phyloP scores from a whole-genome alignment of 2,329 filamentous ascomycete genomes.

The Phialophora chinensis region DNA sequence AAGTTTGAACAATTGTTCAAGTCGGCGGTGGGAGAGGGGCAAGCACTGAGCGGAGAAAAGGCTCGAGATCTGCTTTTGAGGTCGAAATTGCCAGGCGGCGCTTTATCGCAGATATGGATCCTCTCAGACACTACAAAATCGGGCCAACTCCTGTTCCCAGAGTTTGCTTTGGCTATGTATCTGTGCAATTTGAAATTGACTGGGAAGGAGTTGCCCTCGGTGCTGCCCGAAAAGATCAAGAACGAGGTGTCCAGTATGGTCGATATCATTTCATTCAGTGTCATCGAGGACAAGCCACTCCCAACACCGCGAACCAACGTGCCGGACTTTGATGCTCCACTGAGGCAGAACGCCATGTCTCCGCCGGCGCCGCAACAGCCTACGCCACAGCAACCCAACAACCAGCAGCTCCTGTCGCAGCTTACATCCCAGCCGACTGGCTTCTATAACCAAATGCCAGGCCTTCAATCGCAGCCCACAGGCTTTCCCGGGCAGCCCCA shows the following conservation, averaged over 20 bases:
- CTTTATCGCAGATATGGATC: slow-evolving; percentile 92
- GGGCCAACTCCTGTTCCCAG: slow-evolving; percentile 93
- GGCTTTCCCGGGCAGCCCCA: slow-evolving; percentile 43
- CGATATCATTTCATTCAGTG: slow-evolving; percentile 95
- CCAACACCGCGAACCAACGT: slow-evolving; percentile 66
- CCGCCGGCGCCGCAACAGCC: slow-evolving; percentile 67
- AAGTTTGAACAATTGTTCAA: slow-evolving; percentile 99
- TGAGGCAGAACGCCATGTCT: slow-evolving; percentile 55
- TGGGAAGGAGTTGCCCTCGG: slow-evolving; percentile 76
- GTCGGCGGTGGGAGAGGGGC: slow-evolving; percentile 82
- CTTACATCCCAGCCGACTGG: slow-evolving; percentile 61
- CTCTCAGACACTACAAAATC: slow-evolving; percentile 95
- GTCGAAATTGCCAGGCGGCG: slow-evolving; percentile 84
- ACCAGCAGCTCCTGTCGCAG: slow-evolving; percentile 63
- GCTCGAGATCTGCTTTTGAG: slow-evolving; percentile 86
- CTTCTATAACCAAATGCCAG: slow-evolving; percentile 62
- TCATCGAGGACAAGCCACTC: slow-evolving; percentile 72
- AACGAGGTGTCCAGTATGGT: slow-evolving; percentile 99
- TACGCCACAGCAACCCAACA: slow-evolving; percentile 74
- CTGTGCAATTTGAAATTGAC: slow-evolving; percentile 93
- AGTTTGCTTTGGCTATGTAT: slow-evolving; percentile 98
- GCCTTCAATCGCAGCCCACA: slow-evolving; percentile 54
- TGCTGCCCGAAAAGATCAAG: slow-evolving; percentile 81
- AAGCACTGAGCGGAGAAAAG: slow-evolving; percentile 89
- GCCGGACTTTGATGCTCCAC: slow-evolving; percentile 70